These are phyloP conservation scores for Phaffia australis DNA, from an alignment of 768 basidiomycete species.

Conservation along the genomic window DNA sequence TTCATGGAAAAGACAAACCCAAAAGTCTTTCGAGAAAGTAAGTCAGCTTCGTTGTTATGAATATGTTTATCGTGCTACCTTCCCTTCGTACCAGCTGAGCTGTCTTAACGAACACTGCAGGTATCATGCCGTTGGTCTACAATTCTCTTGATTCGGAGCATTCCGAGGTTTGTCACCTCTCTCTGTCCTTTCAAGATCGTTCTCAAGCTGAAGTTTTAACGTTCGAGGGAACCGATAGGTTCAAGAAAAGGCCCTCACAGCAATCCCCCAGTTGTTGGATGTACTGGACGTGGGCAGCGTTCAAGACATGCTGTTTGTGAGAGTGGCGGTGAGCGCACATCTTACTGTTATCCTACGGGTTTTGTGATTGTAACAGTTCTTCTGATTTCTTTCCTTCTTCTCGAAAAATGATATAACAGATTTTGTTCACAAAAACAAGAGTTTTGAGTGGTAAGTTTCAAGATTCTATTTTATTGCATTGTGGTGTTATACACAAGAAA, in stretches of 20 bases:
- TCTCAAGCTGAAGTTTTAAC: too few species aligned
- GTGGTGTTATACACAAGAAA: too few species aligned
- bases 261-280: slow-evolving; percentile 19
- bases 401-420: slow-evolving; percentile 41
- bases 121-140: slow-evolving; percentile 92
- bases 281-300: slow-evolving; percentile 19
- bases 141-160: slow-evolving; percentile 95
- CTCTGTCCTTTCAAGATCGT: too few species aligned
- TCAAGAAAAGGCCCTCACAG: slow-evolving; percentile 12
- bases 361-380: neutral
- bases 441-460: slow-evolving; percentile 76
- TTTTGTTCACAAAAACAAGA: slow-evolving; percentile 86
- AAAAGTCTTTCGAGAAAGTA: slow-evolving; percentile 74
- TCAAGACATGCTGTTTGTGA: slow-evolving; percentile 23
- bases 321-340: slow-evolving; percentile 2
- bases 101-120: slow-evolving; percentile 41
- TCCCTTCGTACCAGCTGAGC: neutral
- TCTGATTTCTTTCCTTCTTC: too few species aligned
- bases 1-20: slow-evolving; percentile 85
- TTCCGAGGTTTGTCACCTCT: slow-evolving; percentile 36
- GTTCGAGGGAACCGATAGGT: neutral
- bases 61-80: neutral
- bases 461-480: slow-evolving; percentile 54
- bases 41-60: slow-evolving; percentile 34
- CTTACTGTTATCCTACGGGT: neutral